Conservation (phyloP, 768 basidiomycete genomes). For the Daedaleopsis sinensis region DNA sequence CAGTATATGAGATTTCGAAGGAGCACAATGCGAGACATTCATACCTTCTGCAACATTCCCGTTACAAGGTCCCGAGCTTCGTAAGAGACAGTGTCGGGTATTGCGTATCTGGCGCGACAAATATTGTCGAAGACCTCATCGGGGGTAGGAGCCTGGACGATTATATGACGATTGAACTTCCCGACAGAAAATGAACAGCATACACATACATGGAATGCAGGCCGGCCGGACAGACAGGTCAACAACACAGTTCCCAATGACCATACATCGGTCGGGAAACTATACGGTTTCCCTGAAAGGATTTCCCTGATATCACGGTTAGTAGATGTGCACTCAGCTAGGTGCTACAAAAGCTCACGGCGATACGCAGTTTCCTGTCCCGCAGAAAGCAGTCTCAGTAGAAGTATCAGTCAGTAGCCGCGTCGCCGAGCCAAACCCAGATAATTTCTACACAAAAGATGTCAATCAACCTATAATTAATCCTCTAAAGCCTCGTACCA, state of each 20-base stretch:
- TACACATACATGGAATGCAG: slow-evolving; percentile 37
- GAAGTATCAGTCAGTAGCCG: slow-evolving; percentile 30
- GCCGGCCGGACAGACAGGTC: slow-evolving; percentile 39
- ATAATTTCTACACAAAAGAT: slow-evolving; percentile 47
- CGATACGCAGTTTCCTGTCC: slow-evolving; percentile 37
- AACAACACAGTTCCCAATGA: slow-evolving; percentile 48
- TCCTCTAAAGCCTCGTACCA: slow-evolving; percentile 36
- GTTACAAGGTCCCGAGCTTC: slow-evolving; percentile 25
- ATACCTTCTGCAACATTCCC: slow-evolving; percentile 28
- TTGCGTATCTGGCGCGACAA: slow-evolving; percentile 23
- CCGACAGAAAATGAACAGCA: background rate
- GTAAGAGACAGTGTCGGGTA: slow-evolving; percentile 31
- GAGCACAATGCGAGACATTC: background rate
- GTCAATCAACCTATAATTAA: background rate
- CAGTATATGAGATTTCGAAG: slow-evolving; percentile 4
- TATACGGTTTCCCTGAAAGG: slow-evolving; percentile 32
- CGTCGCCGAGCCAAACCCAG: slow-evolving; percentile 43
- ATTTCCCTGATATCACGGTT: slow-evolving; percentile 41
- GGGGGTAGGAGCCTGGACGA: slow-evolving; percentile 24
- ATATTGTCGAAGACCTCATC: slow-evolving; percentile 30
- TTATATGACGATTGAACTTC: background rate
- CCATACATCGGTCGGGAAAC: slow-evolving; percentile 48
- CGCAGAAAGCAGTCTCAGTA: slow-evolving; percentile 22
- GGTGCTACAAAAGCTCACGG: slow-evolving; percentile 42
- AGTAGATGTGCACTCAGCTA: background rate